Conservation (phyloP, 495 filamentous ascomycete genomes). For the Hypoxylon lienhwacheense region DNA sequence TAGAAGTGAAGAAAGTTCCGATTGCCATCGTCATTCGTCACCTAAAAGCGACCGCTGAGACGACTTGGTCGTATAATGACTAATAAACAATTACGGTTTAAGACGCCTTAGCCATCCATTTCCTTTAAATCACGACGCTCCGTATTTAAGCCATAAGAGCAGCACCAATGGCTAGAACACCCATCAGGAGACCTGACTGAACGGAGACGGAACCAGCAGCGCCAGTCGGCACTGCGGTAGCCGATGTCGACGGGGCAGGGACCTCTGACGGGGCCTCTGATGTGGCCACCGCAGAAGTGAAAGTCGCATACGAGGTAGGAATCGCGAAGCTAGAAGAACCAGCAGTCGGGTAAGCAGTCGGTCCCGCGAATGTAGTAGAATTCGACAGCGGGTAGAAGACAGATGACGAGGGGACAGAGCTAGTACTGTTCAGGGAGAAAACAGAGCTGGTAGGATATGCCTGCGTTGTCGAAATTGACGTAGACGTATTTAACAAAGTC, state of each 20-base stretch:
- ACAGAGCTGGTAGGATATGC: conserved; percentile 4
- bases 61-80: not conserved
- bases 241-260: conserved; percentile 19
- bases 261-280: too few species aligned
- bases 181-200: conserved; percentile 47
- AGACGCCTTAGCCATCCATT: not conserved
- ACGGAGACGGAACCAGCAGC: conserved; percentile 41
- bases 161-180: conserved; percentile 46
- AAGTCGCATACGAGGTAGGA: conserved; percentile 31
- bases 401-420: conserved; percentile 35
- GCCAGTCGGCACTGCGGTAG: conserved; percentile 7
- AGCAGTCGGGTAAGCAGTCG: conserved; percentile 41
- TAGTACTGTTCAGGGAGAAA: conserved; percentile 33
- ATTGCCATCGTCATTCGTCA: not conserved
- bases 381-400: conserved; percentile 41
- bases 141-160: conserved; percentile 48
- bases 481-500: conserved; percentile 3
- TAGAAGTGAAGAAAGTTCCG: conserved; percentile 26
- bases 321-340: conserved; percentile 32
- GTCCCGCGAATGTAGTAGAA: conserved; percentile 42
- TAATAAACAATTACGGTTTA: too few species aligned
- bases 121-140: too few species aligned
- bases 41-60: not conserved
- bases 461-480: conserved; percentile 1
- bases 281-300: conserved; percentile 32